Conservation (phyloP, 257 asterid genomes). For the Orobanche coerulescens region DNA sequence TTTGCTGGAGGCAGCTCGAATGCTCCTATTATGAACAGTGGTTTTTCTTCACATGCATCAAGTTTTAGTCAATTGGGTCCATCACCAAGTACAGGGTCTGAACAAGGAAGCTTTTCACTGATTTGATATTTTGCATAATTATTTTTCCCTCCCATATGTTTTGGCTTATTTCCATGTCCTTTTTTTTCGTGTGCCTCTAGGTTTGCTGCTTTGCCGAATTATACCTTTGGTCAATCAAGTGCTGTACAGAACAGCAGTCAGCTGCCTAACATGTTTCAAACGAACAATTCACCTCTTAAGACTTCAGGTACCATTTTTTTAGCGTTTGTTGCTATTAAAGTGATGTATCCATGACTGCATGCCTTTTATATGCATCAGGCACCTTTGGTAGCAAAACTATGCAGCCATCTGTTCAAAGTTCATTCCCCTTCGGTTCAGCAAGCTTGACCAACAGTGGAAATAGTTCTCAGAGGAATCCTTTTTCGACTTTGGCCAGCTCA, state of each 20-base stretch:
- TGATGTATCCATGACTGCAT: constrained; percentile 2
- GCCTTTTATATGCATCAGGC: constrained; percentile 30
- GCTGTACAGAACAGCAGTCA: constrained; percentile 43
- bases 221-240: too few relatives aligned
- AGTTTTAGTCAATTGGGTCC: too few relatives aligned
- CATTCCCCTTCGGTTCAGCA: constrained; percentile 36
- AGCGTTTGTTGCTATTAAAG: constrained; percentile 9
- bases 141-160: too few relatives aligned
- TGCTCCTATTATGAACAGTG: constrained; percentile 27
- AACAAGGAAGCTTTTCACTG: too few relatives aligned
- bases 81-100: too few relatives aligned
- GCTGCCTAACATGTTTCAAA: constrained; percentile 32
- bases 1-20: constrained; percentile 23
- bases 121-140: too few relatives aligned
- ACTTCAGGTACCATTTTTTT: constrained; percentile 37
- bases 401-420: constrained; percentile 33
- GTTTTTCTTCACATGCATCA: too few relatives aligned
- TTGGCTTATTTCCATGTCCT: too few relatives aligned
- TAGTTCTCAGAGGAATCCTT: constrained; percentile 34
- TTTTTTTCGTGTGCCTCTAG: too few relatives aligned
- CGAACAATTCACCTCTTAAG: constrained; percentile 32
- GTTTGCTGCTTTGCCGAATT: too few relatives aligned
- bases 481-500: constrained; percentile 33
- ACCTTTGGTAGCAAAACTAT: constrained; percentile 32
- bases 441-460: constrained; percentile 26